These are phyloP conservation scores for Lepiota venenata DNA, from an alignment of 768 basidiomycete genomes.

Conservation along the genomic window DNA sequence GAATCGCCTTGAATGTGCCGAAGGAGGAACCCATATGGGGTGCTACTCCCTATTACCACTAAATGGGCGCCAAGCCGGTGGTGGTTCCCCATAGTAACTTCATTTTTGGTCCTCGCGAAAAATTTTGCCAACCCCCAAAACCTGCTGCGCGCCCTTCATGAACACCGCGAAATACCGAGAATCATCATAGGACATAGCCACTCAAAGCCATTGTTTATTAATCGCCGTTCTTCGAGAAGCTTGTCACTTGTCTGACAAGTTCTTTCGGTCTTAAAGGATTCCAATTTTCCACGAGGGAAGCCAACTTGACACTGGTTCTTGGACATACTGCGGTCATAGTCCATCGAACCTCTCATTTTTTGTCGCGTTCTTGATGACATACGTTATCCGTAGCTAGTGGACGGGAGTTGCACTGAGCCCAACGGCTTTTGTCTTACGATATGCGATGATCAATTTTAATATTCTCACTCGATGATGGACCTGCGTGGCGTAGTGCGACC, in stretches of 20 bases:
- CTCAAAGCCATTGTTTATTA: not conserved
- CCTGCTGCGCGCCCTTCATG: not conserved
- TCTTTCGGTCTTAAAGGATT: not conserved
- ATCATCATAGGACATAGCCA: not conserved
- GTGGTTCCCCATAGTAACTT: slow-evolving; percentile 7
- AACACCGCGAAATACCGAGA: not conserved
- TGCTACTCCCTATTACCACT: not conserved
- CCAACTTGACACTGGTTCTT: not conserved
- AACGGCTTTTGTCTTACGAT: too few relatives aligned
- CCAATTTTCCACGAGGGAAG: not conserved
- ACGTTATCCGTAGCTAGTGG: too few relatives aligned
- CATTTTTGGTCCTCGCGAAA: not conserved
- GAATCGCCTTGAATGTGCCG: not conserved
- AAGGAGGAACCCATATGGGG: not conserved
- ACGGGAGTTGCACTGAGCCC: too few relatives aligned
- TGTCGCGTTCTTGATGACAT: too few relatives aligned
- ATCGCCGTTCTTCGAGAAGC: not conserved
- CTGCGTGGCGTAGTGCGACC: too few relatives aligned
- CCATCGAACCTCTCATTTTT: not conserved
- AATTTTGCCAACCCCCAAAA: not conserved
- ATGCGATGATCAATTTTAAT: too few relatives aligned
- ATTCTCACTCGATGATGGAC: too few relatives aligned
- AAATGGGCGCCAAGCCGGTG: slow-evolving; percentile 2
- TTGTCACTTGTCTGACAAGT: not conserved
- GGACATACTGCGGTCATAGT: not conserved